Percentiles rank a stretch among this genome's conserved stretches.
Evolutionary conservation across 163 green algal genomes (phyloP).

Genomic region (Scenedesmus sp.): DNA sequence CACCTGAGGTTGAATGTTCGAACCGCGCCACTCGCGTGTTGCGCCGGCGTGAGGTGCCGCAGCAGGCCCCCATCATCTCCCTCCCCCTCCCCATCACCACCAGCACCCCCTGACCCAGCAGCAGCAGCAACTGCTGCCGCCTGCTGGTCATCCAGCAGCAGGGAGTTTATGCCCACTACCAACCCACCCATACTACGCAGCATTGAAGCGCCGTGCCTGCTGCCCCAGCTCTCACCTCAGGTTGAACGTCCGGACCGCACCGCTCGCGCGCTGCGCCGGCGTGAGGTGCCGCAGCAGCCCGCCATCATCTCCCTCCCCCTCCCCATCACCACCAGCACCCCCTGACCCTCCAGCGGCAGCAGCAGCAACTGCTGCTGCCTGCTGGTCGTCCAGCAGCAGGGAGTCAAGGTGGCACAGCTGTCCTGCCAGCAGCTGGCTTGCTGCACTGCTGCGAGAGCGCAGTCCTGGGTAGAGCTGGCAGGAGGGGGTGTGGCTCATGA

Average conservation of each 20-base stretch:
- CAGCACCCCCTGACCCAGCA: not conserved
- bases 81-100: not conserved
- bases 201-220: not conserved
- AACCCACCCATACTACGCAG: not conserved
- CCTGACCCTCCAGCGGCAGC: not conserved
- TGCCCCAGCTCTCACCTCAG: constrained; percentile 47
- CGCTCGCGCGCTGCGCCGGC: constrained; percentile 33
- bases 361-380: constrained; percentile 9
- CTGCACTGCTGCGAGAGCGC: not conserved
- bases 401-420: constrained; percentile 20
- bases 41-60: constrained; percentile 22
- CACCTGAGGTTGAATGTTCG: constrained; percentile 45
- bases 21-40: constrained; percentile 22
- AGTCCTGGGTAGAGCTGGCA: constrained; percentile 27
- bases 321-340: not conserved
- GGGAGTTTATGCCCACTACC: not conserved
- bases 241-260: constrained; percentile 48
- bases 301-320: not conserved
- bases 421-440: not conserved
- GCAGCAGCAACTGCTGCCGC: constrained; percentile 12
- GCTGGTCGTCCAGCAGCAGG: constrained; percentile 33
- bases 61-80: not conserved
- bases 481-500: not conserved
- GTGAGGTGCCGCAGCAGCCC: constrained; percentile 10
- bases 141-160: constrained; percentile 39